Evolutionary conservation across 1,139 yeast species (phyloP), one percentile per base, ranked within the genome.

Genomic region (Zygoascus sp.): DNA sequence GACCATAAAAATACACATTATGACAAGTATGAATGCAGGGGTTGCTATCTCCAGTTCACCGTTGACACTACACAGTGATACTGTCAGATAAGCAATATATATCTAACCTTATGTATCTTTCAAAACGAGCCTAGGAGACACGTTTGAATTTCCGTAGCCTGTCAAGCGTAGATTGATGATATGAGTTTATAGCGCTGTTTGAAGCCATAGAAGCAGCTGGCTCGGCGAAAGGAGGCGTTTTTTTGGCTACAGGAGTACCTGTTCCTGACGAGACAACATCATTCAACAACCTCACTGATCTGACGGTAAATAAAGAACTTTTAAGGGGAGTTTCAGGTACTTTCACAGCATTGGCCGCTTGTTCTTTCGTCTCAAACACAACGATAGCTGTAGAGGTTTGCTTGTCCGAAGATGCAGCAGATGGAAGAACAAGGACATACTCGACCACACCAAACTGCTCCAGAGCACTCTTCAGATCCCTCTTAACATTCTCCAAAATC

Each of bases 391-490:
- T 42, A 28, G 38, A 45, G 44, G 15, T 42, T 40, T 36, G 30
- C 43, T 30, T 41, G 39, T 11, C 40, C 10, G 41, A 25, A 16
- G 41, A 22, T n/a, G 41, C 41, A 6, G 41, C 39, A n/a, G 48
- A 44, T 2, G 49, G 45, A 21, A 47, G 16, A 11, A 47, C 44
- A 21, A 40, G 45, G 20, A 51, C 50, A 27, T 51, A 49, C 19
- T 50, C 54, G 5, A 53, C 39, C 6, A 36, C 32, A 7, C 57
- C 55, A 36, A 42, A 50, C 13, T 41, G 39, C 3, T 9, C 17
- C 34, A 30, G 17, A 13, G 17, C 17, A n/a, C 9, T 8, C 16
- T 16, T 2, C 8, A 30, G 15, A n/a, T 11, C 34, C 3, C 3
- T 30, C 16, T 30, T 25, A 2, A n/a, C 7, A 25, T 25, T n/a